Evolutionary conservation across 2,329 filamentous ascomycete species (phyloP).

Genomic region (Akanthomyces dipterigenus): DNA sequence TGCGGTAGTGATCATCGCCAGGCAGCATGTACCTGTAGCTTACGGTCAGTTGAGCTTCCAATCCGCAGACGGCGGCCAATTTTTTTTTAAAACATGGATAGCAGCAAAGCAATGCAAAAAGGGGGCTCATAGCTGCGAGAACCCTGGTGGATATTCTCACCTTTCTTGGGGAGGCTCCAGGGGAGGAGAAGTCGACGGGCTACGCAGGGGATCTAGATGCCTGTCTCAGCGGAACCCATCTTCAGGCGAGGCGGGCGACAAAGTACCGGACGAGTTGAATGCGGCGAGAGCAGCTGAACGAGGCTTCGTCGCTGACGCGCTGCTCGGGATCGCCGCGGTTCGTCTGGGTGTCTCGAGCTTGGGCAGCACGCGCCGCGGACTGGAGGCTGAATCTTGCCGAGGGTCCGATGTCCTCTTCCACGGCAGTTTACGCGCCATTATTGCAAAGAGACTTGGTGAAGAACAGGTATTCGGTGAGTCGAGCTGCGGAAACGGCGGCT

Average conservation of each 20-base stretch:
- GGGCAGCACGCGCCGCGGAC: not conserved
- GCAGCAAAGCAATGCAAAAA: not conserved
- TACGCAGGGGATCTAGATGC: constrained; percentile 22
- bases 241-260: not conserved
- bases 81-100: not conserved
- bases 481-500: not conserved
- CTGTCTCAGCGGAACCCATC: constrained; percentile 12
- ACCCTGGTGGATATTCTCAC: constrained; percentile 23
- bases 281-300: not conserved
- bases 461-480: not conserved
- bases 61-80: not conserved
- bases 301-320: not conserved
- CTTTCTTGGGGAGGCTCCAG: constrained; percentile 40
- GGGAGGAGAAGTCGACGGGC: constrained; percentile 45
- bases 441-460: not conserved
- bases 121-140: not conserved
- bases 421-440: constrained; percentile 46
- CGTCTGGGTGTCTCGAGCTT: constrained; percentile 1
- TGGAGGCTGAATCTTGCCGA: constrained; percentile 8
- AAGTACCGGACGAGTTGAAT: constrained; percentile 8
- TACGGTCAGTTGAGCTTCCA: too few species aligned
- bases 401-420: constrained; percentile 34
- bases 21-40: constrained; percentile 53
- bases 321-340: not conserved
- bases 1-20: constrained; percentile 70